Evolutionary conservation across 2,329 filamentous ascomycete species (phyloP).

Genomic region (Fusarium torreyae): DNA sequence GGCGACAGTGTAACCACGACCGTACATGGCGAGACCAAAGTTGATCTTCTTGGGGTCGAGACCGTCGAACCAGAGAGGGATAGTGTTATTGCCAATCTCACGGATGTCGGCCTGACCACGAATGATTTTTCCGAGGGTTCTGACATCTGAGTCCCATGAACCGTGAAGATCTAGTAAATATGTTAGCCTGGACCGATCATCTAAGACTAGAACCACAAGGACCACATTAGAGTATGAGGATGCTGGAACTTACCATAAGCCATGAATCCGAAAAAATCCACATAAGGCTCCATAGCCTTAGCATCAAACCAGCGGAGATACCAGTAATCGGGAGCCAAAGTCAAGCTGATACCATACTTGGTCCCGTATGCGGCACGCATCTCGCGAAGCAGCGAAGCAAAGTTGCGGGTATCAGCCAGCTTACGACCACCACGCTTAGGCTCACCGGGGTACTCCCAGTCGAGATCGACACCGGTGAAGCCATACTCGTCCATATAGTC

Average conservation of each 20-base stretch:
- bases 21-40: constrained; percentile 64
- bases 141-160: constrained; percentile 57
- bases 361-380: constrained; percentile 52
- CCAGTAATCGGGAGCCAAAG: constrained; percentile 57
- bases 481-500: constrained; percentile 40
- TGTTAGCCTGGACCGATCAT: background rate
- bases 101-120: constrained; percentile 59
- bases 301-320: constrained; percentile 57
- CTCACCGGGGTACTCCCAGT: constrained; percentile 64
- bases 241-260: constrained; percentile 49
- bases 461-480: constrained; percentile 59
- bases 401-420: constrained; percentile 56
- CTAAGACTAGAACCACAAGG: no score
- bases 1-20: constrained; percentile 59
- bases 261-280: constrained; percentile 59
- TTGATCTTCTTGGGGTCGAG: constrained; percentile 60
- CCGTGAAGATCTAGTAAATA: constrained; percentile 55
- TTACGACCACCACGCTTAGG: constrained; percentile 54
- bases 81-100: constrained; percentile 57
- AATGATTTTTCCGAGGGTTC: constrained; percentile 52
- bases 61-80: constrained; percentile 60
- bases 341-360: constrained; percentile 59
- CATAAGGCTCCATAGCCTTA: constrained; percentile 55
- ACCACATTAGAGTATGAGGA: no score
- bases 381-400: constrained; percentile 54